phyloP scores from a whole-genome alignment of 306 rosid genomes.

The Quercus gilva region DNA sequence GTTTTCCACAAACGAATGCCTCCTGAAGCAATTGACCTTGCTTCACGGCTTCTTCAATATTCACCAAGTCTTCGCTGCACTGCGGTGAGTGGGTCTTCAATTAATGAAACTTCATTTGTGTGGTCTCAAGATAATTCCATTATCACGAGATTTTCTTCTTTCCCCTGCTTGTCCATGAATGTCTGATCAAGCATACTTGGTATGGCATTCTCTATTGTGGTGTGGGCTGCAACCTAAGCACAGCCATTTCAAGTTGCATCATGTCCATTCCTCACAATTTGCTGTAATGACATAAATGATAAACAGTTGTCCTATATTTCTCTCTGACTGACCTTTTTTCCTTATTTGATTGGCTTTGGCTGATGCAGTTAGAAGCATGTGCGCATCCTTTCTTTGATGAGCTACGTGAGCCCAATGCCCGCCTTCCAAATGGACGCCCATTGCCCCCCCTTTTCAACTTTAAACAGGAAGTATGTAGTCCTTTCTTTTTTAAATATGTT shows the following conservation, averaged over 20 bases:
- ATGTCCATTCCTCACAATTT: slow-evolving; percentile 6
- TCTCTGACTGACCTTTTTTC: slow-evolving; percentile 9
- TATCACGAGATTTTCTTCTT: background rate
- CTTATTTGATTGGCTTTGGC: slow-evolving; percentile 14
- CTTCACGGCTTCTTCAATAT: slow-evolving; percentile 96
- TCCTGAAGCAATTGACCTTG: slow-evolving; percentile 97
- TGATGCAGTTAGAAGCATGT: slow-evolving; percentile 87
- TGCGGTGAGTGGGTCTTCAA: slow-evolving; percentile 59
- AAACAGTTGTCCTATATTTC: background rate
- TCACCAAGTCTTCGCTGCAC: slow-evolving; percentile 93
- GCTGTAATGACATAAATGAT: background rate
- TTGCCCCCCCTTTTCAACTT: slow-evolving; percentile 88
- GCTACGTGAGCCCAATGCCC: slow-evolving; percentile 83
- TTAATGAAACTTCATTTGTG: background rate
- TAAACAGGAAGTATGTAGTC: slow-evolving; percentile 78
- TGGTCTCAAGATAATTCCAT: background rate
- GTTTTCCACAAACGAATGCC: slow-evolving; percentile 95
- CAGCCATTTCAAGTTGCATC: slow-evolving; percentile 4
- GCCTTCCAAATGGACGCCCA: slow-evolving; percentile 81
- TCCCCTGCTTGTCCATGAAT: background rate
- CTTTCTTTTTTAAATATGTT: background rate
- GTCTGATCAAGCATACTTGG: background rate
- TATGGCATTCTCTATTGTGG: slow-evolving; percentile 14
- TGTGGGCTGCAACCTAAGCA: slow-evolving; percentile 8
- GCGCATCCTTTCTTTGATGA: slow-evolving; percentile 91